Evolutionary conservation across 2,329 filamentous ascomycete species (phyloP).

Genomic region (Fusarium liriodendri): DNA sequence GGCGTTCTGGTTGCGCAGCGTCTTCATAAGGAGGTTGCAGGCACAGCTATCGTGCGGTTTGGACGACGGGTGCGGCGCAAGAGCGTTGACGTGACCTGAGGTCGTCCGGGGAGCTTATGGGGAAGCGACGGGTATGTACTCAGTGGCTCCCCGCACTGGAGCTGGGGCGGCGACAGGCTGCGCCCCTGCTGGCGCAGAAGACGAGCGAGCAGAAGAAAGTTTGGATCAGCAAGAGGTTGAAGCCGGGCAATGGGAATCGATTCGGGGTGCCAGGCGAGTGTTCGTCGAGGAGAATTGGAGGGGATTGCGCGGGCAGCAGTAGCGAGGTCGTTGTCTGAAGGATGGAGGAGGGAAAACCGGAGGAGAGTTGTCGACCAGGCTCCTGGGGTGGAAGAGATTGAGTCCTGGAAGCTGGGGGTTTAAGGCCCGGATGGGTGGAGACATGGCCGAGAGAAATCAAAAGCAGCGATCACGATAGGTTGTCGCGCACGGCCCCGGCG

Average conservation of each 20-base stretch:
- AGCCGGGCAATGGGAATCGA: slow-evolving; percentile 10
- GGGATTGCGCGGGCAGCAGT: slow-evolving; percentile 1
- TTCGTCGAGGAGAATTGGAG: slow-evolving; percentile 11
- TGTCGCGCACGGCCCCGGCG: slow-evolving; percentile 34
- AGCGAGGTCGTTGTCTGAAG: slow-evolving; percentile 17
- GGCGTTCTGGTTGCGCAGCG: slow-evolving; percentile 15
- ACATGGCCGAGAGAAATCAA: slow-evolving; percentile 32
- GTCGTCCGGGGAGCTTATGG: slow-evolving; percentile 36
- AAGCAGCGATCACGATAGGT: slow-evolving; percentile 41
- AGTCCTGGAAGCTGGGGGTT: slow-evolving; percentile 44
- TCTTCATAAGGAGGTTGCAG: slow-evolving; percentile 28
- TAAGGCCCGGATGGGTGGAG: slow-evolving; percentile 40
- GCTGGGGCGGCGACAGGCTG: slow-evolving; percentile 32
- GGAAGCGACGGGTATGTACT: slow-evolving; percentile 40
- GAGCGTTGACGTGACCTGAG: slow-evolving; percentile 35
- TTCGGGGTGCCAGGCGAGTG: slow-evolving; percentile 1
- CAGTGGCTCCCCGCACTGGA: slow-evolving; percentile 44
- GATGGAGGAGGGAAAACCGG: slow-evolving; percentile 37
- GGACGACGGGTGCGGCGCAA: slow-evolving; percentile 26
- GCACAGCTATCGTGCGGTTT: slow-evolving; percentile 23
- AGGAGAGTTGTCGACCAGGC: slow-evolving; percentile 22
- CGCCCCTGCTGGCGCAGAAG: slow-evolving; percentile 35
- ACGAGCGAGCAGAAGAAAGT: slow-evolving; percentile 22
- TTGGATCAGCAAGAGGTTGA: slow-evolving; percentile 12
- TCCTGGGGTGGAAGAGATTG: slow-evolving; percentile 36